A percentile compares a stretch with the other conserved stretches of the same genome.
phyloP scores from a whole-genome alignment of 805 yeast genomes.

The Yarrowia sp. region DNA sequence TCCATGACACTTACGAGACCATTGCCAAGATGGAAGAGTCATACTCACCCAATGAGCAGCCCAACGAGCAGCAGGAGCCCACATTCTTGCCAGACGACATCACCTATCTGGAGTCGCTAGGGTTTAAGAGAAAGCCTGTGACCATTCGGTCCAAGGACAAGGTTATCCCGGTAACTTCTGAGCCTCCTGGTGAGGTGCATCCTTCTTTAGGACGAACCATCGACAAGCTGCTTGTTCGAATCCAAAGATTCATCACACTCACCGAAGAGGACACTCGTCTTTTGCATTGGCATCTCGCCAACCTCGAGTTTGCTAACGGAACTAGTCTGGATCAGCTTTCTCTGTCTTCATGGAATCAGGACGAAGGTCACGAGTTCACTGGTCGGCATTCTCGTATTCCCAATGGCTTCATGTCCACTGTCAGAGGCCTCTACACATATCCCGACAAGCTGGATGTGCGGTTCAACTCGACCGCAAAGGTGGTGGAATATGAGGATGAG shows the following conservation, averaged over 20 bases:
- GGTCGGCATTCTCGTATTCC: constrained; percentile 42
- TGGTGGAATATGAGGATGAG: constrained; percentile 38
- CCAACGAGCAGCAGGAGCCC: constrained; percentile 31
- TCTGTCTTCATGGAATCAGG: constrained; percentile 43
- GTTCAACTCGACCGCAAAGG: constrained; percentile 41
- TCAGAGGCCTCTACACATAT: constrained; percentile 40
- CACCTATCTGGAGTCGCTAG: constrained; percentile 35
- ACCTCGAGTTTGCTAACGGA: constrained; percentile 41
- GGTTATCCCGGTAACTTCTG: constrained; percentile 36
- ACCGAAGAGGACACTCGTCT: constrained; percentile 39
- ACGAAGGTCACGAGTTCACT: constrained; percentile 41
- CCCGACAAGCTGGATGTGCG: constrained; percentile 43
- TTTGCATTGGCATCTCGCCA: constrained; percentile 43
- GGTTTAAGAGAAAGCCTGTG: constrained; percentile 29
- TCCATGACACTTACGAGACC: constrained; percentile 36
- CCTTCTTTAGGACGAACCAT: constrained; percentile 41
- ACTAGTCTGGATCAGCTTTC: constrained; percentile 38
- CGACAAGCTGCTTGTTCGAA: constrained; percentile 37
- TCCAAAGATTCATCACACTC: constrained; percentile 37
- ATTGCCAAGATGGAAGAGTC: constrained; percentile 41
- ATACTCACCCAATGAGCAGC: constrained; percentile 33
- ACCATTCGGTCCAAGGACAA: constrained; percentile 18
- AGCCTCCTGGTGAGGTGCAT: constrained; percentile 38
- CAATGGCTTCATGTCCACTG: constrained; percentile 39
- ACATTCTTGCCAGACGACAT: constrained; percentile 33